Evolutionary conservation across 805 yeast species (phyloP), one percentile per base, ranked within the genome.

Genomic region (Candida methanosorbosa): DNA sequence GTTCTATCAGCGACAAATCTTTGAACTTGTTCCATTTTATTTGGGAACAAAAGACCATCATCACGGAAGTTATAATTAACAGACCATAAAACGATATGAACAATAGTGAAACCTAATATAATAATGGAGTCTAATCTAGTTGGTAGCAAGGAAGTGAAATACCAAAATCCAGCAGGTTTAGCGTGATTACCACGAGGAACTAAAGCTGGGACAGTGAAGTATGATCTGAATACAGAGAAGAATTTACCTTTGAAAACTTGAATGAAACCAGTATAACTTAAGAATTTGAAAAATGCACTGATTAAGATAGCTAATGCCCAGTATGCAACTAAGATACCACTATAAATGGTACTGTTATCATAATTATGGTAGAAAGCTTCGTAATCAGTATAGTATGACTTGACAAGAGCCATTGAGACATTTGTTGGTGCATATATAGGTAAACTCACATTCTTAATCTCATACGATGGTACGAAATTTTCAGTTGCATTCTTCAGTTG

Each of bases 181-280:
- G 45, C 21, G 18, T 40, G 38, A 18, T 35, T 39, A 21, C 56
- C 57, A 11, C 38, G 38, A 26, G 55, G 50, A 16, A 41, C 21
- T 16, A 53, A 32, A 0, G 75, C 66, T n/a, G 75, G 73, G 3
- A 64, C 41, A 0, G 64, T 50, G 7, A 68, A 27, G 18, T 49
- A 42, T 8, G 54, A 50, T 38, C 72, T 50, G 29, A 61, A 39
- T 41, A 49, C 38, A 34, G 61, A 66, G 4, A 60, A 38, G 5
- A 51, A 13, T 3, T 57, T 55, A 38, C 52, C 60, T 1, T 49
- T 59, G 13, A 61, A 34, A 13, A 43, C 36, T 52, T 54, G 59
- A 52, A 43, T 56, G 38, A 34, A 32, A 18, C 52, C 44, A 2
- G 44, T 36, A 13, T 38, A 52, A 19, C 38, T 49, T 48, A 45